Conservation (phyloP, 1,284 basidiomycete species). For the Agroathelia rolfsii region DNA sequence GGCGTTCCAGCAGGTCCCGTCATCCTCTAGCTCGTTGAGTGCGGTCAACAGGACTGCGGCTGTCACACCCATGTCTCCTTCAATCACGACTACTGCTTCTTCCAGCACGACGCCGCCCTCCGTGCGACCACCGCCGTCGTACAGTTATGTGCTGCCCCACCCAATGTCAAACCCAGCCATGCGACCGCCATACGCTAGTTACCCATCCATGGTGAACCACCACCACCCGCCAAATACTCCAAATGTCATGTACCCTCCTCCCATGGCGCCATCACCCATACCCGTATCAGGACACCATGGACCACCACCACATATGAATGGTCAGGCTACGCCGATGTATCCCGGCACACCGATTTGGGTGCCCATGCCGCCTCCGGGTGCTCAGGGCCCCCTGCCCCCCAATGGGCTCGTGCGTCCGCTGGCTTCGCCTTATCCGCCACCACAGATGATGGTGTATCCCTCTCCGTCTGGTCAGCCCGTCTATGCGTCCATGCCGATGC, state of each 20-base stretch:
- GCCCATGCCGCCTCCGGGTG: constrained; percentile 32
- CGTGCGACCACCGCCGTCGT: constrained; percentile 23
- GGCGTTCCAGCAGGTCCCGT: constrained; percentile 73
- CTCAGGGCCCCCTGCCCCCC: constrained; percentile 41
- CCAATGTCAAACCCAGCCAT: constrained; percentile 31
- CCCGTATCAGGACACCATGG: constrained; percentile 50
- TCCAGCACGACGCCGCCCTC: too few relatives aligned
- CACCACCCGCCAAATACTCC: constrained; percentile 59
- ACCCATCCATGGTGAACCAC: constrained; percentile 58
- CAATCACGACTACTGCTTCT: constrained; percentile 35
- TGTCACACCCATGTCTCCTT: constrained; percentile 34
- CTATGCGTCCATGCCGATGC: constrained; percentile 34
- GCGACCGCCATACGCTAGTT: constrained; percentile 46
- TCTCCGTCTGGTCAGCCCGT: constrained; percentile 38
- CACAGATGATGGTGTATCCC: constrained; percentile 54
- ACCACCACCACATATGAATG: too few relatives aligned
- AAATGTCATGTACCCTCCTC: constrained; percentile 49
- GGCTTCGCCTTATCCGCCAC: constrained; percentile 52
- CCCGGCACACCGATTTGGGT: constrained; percentile 56
- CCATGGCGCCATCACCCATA: constrained; percentile 50
- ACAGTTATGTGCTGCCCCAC: constrained; percentile 24
- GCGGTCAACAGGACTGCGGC: too few relatives aligned
- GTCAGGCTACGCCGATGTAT: constrained; percentile 48
- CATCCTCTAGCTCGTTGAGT: constrained; percentile 34
- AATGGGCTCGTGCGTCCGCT: constrained; percentile 45